Evolutionary conservation across 768 basidiomycete genomes (phyloP).

Genomic region (Tulasnella sp.): DNA sequence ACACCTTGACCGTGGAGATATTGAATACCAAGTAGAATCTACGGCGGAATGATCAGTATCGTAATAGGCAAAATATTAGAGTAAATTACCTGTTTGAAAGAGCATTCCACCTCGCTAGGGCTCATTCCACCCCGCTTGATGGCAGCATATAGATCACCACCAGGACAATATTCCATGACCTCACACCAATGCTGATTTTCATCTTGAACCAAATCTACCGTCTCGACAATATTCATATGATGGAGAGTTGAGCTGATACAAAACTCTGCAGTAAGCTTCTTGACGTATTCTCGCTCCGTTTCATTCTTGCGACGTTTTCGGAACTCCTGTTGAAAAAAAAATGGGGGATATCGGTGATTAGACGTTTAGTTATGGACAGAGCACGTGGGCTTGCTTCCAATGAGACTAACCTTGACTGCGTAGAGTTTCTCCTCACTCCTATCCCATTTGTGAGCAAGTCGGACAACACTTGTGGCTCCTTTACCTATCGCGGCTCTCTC

Average conservation of each 20-base stretch:
- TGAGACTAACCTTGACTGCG: constrained; percentile 76
- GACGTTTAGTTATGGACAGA: not conserved
- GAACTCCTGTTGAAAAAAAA: constrained; percentile 57
- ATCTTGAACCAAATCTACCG: constrained; percentile 98
- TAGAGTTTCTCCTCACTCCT: constrained; percentile 91
- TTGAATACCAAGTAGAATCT: constrained; percentile 65
- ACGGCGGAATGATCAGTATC: not conserved
- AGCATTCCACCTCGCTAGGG: constrained; percentile 86
- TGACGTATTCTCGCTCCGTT: constrained; percentile 97
- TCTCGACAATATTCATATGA: constrained; percentile 93
- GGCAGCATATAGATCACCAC: constrained; percentile 94
- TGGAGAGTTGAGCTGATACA: constrained; percentile 91
- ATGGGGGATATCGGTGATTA: not conserved
- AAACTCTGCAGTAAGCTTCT: constrained; percentile 98
- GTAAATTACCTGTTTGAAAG: constrained; percentile 66
- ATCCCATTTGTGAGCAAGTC: constrained; percentile 98
- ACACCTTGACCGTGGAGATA: constrained; percentile 96
- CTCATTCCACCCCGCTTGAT: constrained; percentile 96
- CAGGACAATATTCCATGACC: constrained; percentile 99
- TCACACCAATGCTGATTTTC: constrained; percentile 96
- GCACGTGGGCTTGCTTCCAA: too few species aligned
- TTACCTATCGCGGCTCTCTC: constrained; percentile 95
- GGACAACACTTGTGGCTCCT: constrained; percentile 94
- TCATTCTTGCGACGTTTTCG: constrained; percentile 96
- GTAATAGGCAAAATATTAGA: not conserved